Evolutionary conservation across 495 filamentous ascomycete genomes (phyloP).

Genomic region (Delitschia confertaspora): DNA sequence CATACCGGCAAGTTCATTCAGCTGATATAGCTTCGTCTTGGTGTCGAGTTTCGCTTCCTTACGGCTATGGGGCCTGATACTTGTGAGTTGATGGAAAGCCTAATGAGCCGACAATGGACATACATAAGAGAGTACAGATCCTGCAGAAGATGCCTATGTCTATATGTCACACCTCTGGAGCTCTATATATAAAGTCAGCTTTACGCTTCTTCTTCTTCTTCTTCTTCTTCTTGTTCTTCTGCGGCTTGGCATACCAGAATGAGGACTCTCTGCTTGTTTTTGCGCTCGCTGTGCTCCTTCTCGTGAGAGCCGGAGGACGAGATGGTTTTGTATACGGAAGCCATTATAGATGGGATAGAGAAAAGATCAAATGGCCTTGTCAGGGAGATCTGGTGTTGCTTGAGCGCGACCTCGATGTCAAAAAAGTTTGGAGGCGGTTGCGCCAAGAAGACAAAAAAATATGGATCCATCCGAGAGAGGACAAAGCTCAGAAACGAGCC

Average conservation of each 20-base stretch:
- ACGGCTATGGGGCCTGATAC: slow-evolving; percentile 58
- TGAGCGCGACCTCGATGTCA: background rate
- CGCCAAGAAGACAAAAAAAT: no score
- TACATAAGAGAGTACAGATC: slow-evolving; percentile 75
- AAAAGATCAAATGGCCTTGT: no score
- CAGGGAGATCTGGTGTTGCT: no score
- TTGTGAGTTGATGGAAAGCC: background rate
- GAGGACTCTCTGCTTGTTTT: slow-evolving; percentile 69
- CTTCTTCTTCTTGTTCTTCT: background rate
- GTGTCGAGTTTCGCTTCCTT: slow-evolving; percentile 96
- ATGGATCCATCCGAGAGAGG: no score
- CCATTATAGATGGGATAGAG: slow-evolving; percentile 59
- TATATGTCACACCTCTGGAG: slow-evolving; percentile 54
- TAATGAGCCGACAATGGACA: background rate
- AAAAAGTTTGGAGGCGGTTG: no score
- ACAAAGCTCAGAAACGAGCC: no score
- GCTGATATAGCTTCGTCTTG: slow-evolving; percentile 83
- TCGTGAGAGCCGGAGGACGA: slow-evolving; percentile 47
- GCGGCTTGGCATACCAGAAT: slow-evolving; percentile 46
- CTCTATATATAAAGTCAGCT: slow-evolving; percentile 9
- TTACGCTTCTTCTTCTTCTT: slow-evolving; percentile 1
- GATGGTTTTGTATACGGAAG: slow-evolving; percentile 86
- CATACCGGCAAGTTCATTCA: slow-evolving; percentile 74
- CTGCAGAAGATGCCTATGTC: slow-evolving; percentile 86
- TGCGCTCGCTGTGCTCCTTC: slow-evolving; percentile 38